A percentile compares a stretch with the other conserved stretches of the same genome.
Conservation (phyloP, 2,329 filamentous ascomycete genomes). For the Lachnum nothofagi region DNA sequence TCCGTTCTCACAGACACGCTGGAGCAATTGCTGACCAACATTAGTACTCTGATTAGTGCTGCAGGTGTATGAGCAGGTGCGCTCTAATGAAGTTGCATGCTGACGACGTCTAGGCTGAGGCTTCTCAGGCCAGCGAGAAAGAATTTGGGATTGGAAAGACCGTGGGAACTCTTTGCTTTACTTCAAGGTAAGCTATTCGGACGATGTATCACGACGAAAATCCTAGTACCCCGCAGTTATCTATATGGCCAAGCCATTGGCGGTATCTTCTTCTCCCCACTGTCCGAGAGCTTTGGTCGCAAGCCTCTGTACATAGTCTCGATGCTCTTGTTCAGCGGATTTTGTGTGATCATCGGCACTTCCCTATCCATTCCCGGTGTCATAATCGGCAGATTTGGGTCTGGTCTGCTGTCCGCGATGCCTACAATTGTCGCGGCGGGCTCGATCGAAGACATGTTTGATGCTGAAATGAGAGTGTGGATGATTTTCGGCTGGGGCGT, state of each 20-base stretch:
- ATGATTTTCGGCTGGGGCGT: slow-evolving; percentile 42
- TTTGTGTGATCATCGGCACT: slow-evolving; percentile 37
- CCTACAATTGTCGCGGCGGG: slow-evolving; percentile 44
- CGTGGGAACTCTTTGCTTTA: not conserved
- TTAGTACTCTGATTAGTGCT: not conserved
- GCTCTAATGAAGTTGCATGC: not conserved
- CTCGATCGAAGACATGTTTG: slow-evolving; percentile 47
- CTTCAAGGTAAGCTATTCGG: too few species aligned
- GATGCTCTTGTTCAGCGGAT: slow-evolving; percentile 32
- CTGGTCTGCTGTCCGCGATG: slow-evolving; percentile 43
- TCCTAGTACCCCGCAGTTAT: slow-evolving; percentile 25
- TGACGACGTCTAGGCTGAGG: not conserved
- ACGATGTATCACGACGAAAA: too few species aligned
- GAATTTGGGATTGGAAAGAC: not conserved
- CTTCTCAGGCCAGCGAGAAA: not conserved
- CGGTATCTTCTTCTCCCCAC: slow-evolving; percentile 36
- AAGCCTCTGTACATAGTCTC: slow-evolving; percentile 34
- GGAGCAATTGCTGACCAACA: not conserved
- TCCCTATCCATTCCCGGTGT: slow-evolving; percentile 35
- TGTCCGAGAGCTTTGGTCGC: slow-evolving; percentile 37
- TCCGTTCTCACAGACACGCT: not conserved
- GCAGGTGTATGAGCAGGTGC: not conserved
- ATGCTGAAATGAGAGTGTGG: slow-evolving; percentile 42
- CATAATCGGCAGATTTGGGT: slow-evolving; percentile 39
- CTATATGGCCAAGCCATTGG: slow-evolving; percentile 37